A percentile compares a stretch with the other conserved stretches of the same genome.
Evolutionary conservation across 2,329 filamentous ascomycete species (phyloP).

Genomic region (Corniculantispora saksenae): DNA sequence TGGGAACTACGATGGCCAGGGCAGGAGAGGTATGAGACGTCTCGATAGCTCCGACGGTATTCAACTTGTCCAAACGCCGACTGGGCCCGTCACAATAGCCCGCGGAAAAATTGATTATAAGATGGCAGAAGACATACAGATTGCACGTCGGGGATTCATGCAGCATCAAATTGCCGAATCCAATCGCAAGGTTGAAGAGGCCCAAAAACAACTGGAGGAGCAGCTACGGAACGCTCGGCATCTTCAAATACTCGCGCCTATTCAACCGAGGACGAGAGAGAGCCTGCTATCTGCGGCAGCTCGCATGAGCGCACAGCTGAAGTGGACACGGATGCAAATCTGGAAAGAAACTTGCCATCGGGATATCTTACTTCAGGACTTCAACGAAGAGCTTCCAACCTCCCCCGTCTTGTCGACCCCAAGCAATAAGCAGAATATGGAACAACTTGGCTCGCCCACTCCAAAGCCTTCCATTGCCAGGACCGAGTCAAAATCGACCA

Average conservation of each 20-base stretch:
- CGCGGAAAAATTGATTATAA: constrained; percentile 76
- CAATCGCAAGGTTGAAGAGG: constrained; percentile 72
- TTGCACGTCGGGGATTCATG: constrained; percentile 81
- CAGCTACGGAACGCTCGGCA: constrained; percentile 89
- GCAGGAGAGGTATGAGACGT: constrained; percentile 69
- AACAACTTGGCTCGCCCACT: constrained; percentile 30
- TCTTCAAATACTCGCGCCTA: constrained; percentile 82
- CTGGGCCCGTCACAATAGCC: constrained; percentile 72
- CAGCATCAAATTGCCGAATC: constrained; percentile 79
- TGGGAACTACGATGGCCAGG: constrained; percentile 81
- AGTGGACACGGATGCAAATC: constrained; percentile 92
- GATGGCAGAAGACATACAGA: constrained; percentile 82
- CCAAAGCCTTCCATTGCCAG: constrained; percentile 27
- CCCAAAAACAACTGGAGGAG: constrained; percentile 77
- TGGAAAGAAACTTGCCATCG: constrained; percentile 90
- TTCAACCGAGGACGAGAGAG: constrained; percentile 87
- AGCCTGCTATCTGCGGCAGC: constrained; percentile 82
- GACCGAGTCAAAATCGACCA: constrained; percentile 31
- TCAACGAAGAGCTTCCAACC: constrained; percentile 68
- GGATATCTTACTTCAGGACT: constrained; percentile 81
- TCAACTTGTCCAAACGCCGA: constrained; percentile 66
- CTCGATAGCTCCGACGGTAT: constrained; percentile 64
- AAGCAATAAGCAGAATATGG: constrained; percentile 31
- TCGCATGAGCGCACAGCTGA: constrained; percentile 81
- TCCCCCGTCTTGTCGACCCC: constrained; percentile 25